A percentile compares a stretch with the other conserved stretches of the same genome.
These are phyloP conservation scores for Flaveria robusta DNA, from an alignment of 129 eudicot species.

Conservation along the genomic window DNA sequence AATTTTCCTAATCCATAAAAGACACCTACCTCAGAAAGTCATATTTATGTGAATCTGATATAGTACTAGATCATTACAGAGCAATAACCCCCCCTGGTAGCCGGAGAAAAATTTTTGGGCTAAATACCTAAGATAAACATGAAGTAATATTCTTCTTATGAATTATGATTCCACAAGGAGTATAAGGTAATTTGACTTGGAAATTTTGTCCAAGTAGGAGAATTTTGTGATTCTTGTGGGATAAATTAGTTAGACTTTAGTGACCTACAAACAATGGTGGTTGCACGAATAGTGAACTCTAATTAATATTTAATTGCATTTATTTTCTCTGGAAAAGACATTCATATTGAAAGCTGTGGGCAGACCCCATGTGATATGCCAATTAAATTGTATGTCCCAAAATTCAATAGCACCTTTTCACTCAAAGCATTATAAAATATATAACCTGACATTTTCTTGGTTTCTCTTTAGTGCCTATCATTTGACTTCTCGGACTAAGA, in stretches of 20 bases:
- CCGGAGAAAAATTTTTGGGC: neutral
- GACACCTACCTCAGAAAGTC: neutral
- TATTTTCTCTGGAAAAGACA: neutral
- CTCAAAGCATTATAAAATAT: neutral
- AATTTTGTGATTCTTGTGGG: constrained; percentile 15
- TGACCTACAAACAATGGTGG: constrained; percentile 7
- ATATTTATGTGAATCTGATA: neutral
- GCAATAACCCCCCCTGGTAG: neutral
- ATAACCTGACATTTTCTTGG: neutral
- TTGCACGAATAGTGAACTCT: constrained; percentile 16
- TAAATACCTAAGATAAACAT: neutral
- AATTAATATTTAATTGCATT: constrained; percentile 21
- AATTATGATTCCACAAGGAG: neutral
- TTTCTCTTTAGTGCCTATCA: neutral
- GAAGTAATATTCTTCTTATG: neutral
- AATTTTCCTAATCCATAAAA: neutral
- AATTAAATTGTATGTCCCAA: constrained; percentile 9
- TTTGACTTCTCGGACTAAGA: neutral
- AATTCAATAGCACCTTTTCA: neutral
- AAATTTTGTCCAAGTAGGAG: neutral
- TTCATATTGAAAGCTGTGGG: constrained; percentile 26
- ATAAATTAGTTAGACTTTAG: neutral
- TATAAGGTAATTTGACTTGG: constrained; percentile 27
- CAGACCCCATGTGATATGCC: constrained; percentile 28
- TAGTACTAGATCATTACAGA: neutral